Percentiles rank a stretch among this genome's conserved stretches.
phyloP scores from a whole-genome alignment of 106 monocot species.

The Iris macrosiphon region DNA sequence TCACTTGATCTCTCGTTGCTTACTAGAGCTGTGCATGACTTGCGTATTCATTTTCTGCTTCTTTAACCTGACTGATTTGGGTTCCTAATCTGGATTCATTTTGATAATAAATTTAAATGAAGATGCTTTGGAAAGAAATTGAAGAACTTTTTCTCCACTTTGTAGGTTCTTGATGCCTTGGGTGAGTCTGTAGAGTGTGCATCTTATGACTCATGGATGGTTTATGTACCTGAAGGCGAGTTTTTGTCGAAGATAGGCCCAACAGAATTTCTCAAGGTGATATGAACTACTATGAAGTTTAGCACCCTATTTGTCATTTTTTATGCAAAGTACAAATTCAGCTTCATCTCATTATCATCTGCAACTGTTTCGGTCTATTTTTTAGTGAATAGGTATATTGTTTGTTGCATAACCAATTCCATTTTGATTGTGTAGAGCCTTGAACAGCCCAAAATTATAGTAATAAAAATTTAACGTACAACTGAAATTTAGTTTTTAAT shows the following conservation, averaged over 20 bases:
- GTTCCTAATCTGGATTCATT: not conserved
- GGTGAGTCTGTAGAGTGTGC: slow-evolving; percentile 79
- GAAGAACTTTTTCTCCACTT: not conserved
- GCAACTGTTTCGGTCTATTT: too few species aligned
- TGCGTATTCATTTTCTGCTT: not conserved
- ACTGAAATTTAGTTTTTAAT: too few species aligned
- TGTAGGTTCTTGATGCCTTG: slow-evolving; percentile 94
- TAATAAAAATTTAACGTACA: too few species aligned
- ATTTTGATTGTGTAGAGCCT: too few species aligned
- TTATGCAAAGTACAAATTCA: not conserved
- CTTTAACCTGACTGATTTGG: not conserved
- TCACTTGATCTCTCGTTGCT: not conserved
- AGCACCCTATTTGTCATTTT: not conserved
- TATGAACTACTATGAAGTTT: too few species aligned
- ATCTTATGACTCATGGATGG: slow-evolving; percentile 97
- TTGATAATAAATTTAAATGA: not conserved
- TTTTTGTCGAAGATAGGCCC: slow-evolving; percentile 86
- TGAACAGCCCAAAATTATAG: too few species aligned
- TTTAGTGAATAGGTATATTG: too few species aligned
- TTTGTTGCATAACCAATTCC: too few species aligned
- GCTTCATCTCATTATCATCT: too few species aligned
- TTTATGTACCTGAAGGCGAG: slow-evolving; percentile 88
- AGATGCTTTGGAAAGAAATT: not conserved
- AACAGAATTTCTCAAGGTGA: slow-evolving; percentile 83
- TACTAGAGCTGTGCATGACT: not conserved